phyloP scores from a whole-genome alignment of 352 stramenopile species.

The Salisapilia sapeloensis region DNA sequence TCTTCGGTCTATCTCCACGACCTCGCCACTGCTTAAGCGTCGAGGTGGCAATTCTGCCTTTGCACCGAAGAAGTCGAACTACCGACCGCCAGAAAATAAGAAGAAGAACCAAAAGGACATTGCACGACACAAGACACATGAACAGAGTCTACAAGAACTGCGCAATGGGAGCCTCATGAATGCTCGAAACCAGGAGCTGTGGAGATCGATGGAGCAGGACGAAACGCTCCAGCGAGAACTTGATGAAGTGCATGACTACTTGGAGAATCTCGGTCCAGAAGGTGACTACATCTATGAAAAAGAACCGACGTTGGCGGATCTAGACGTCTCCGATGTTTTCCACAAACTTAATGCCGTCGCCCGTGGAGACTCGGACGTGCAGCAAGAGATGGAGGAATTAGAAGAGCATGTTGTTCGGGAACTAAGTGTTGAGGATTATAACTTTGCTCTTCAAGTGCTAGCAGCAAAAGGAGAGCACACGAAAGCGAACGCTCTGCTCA shows the following conservation, averaged over 20 bases:
- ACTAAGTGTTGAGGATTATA: constrained; percentile 49
- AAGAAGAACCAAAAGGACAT: constrained; percentile 51
- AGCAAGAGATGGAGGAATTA: constrained; percentile 20
- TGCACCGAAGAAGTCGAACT: constrained; percentile 27
- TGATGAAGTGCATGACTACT: constrained; percentile 51
- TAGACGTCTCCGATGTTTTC: constrained; percentile 47
- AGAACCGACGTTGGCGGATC: constrained; percentile 34
- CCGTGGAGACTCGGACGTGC: constrained; percentile 15
- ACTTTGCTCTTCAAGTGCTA: constrained; percentile 58
- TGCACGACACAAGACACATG: constrained; percentile 31
- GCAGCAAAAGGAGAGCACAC: constrained; percentile 37
- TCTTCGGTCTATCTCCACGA: constrained; percentile 35
- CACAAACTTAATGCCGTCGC: constrained; percentile 53
- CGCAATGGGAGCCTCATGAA: constrained; percentile 16
- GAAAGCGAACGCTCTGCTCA: constrained; percentile 49
- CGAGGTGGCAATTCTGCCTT: constrained; percentile 53
- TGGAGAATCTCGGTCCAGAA: constrained; percentile 37
- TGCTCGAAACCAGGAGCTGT: constrained; percentile 27
- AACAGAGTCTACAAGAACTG: constrained; percentile 25
- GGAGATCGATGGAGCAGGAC: constrained; percentile 36
- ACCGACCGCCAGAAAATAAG: constrained; percentile 35
- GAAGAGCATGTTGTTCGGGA: constrained; percentile 7
- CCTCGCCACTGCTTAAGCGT: constrained; percentile 30
- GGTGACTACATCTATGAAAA: constrained; percentile 52
- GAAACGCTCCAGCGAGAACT: constrained; percentile 38